phyloP scores from a whole-genome alignment of 2,329 filamentous ascomycete genomes.

The Penicillium sp. region DNA sequence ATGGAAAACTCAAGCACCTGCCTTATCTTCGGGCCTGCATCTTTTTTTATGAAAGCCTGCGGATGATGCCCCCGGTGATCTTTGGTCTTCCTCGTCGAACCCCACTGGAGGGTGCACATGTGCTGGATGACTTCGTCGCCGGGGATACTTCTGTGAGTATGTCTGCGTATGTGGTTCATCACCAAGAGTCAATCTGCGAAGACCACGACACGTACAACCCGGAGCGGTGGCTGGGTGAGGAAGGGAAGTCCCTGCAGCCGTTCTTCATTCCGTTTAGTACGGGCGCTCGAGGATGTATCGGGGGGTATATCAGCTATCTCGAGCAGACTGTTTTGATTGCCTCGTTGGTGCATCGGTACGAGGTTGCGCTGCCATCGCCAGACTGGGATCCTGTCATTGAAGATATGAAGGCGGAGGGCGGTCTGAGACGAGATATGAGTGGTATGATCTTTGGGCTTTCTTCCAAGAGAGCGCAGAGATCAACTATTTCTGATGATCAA shows the following conservation, averaged over 20 bases:
- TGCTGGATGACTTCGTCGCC: conserved; percentile 28
- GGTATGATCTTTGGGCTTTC: too few species aligned
- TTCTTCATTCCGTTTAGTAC: conserved; percentile 44
- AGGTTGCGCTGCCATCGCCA: conserved; percentile 39
- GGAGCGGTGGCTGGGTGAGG: conserved; percentile 44
- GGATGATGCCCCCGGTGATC: conserved; percentile 43
- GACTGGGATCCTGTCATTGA: conserved; percentile 31
- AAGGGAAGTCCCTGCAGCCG: conserved; percentile 38
- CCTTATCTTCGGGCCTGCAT: conserved; percentile 54
- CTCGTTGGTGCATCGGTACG: conserved; percentile 47
- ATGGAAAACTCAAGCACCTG: conserved; percentile 51
- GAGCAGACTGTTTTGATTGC: conserved; percentile 51
- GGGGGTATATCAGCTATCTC: conserved; percentile 44
- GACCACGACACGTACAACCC: conserved; percentile 40
- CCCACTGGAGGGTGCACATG: conserved; percentile 42
- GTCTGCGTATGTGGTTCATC: conserved; percentile 43
- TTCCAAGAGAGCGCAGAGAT: too few species aligned
- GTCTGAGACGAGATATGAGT: neutral
- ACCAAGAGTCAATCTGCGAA: conserved; percentile 37
- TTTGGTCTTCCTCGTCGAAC: conserved; percentile 46
- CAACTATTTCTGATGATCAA: too few species aligned
- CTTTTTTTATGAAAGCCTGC: conserved; percentile 51
- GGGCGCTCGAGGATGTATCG: conserved; percentile 41
- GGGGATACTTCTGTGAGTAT: conserved; percentile 47
- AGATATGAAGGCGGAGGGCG: conserved; percentile 8